Evolutionary conservation across 768 basidiomycete genomes (phyloP), one percentile per base, ranked within the genome.

Genomic region (Suillus luteus): DNA sequence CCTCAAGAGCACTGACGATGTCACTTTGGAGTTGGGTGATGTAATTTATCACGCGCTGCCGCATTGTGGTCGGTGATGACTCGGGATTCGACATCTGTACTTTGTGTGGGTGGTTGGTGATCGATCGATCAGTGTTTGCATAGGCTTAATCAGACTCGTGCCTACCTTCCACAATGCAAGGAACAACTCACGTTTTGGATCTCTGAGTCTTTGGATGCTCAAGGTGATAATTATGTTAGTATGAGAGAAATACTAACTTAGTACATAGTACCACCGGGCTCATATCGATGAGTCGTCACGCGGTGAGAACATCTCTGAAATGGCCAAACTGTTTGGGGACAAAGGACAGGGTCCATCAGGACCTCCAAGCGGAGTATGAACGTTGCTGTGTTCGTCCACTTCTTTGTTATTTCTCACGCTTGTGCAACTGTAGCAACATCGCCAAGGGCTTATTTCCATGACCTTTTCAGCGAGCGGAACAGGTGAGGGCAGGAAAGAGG

Each of bases 1-100:
- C 24, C 37, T 73, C 71, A 24, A 75, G 66, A 58, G 62, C 60
- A 44, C 61, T 31, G 43, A 72, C 67, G 55, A 72, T 72, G 63
- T 59, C 37, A 40, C 64, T 64, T 61, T 73, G 72, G 9, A 73
- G 43, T n/a, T 35, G 8, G n/a, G 61, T 31, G n/a, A 69, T 60
- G 48, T 63, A 67, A 38, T 60, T 27, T 0, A 54, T 35, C 19
- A 54, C 33, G 11, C 52, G 10, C 19, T 33, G 31, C 11, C 52
- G 52, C 52, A 54, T 54, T 5, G 52, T 54, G 19, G 52, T n/a
- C 1, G 19, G 10, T 5, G 19, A 33, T 17, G 10, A 54, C 17
- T 54, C 52, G 31, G 19, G 19, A 54, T 54, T 11, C 10, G 31
- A 54, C 52, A 54, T 54, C 17, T 48, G 22, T 48, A 24, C 24